Evolutionary conservation across 345 rosid species (phyloP).

Genomic region (Lepidium sativum): DNA sequence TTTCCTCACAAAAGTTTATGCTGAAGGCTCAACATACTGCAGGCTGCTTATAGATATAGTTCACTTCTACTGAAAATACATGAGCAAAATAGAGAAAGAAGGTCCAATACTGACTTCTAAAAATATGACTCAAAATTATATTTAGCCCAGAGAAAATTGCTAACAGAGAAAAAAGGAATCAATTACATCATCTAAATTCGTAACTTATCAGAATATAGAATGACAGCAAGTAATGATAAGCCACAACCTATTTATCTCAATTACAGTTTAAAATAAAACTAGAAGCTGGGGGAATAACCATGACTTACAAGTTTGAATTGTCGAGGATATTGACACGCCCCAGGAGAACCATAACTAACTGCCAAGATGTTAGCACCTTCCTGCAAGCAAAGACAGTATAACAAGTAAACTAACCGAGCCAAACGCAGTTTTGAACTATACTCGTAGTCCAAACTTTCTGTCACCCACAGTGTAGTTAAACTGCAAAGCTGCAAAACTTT

Average conservation of each 20-base stretch:
- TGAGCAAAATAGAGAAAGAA: not conserved
- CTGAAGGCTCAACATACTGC: not conserved
- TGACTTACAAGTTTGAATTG: constrained; percentile 60
- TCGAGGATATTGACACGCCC: constrained; percentile 72
- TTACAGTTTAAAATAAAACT: not conserved
- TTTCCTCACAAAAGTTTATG: not conserved
- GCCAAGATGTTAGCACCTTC: constrained; percentile 78
- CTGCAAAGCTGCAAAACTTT: not conserved
- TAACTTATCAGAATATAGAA: not conserved
- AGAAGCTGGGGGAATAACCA: not conserved
- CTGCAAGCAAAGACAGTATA: constrained; percentile 31
- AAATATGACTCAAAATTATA: not conserved
- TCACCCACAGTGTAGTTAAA: not conserved
- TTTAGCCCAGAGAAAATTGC: not conserved
- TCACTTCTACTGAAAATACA: not conserved
- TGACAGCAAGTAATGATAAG: not conserved
- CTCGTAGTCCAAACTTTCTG: not conserved
- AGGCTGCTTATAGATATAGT: not conserved
- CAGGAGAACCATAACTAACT: constrained; percentile 76
- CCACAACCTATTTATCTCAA: not conserved
- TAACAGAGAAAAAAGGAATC: not conserved
- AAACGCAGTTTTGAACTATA: not conserved
- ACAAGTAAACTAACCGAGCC: not conserved
- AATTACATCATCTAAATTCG: not conserved
- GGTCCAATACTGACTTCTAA: not conserved